Percentiles rank a stretch among this genome's conserved stretches.
Evolutionary conservation across 495 filamentous ascomycete species (phyloP).

Genomic region (Astrothelium subdiscretum): DNA sequence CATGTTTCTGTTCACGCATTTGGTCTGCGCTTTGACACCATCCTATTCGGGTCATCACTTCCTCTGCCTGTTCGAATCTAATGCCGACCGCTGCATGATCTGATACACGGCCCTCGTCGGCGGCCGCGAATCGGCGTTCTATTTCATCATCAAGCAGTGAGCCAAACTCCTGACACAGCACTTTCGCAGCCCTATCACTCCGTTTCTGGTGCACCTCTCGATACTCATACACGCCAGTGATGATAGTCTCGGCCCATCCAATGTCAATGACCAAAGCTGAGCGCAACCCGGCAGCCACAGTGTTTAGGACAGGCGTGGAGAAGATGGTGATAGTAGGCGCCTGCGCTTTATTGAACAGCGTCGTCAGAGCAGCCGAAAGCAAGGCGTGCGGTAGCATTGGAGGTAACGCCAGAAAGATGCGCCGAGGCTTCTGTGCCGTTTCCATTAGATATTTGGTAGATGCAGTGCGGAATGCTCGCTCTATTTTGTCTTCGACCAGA

Average conservation of each 20-base stretch:
- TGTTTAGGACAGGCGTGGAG: conserved; percentile 55
- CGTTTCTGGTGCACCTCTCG: conserved; percentile 57
- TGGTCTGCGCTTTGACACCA: conserved; percentile 45
- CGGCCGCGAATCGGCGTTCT: conserved; percentile 1
- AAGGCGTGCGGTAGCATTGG: conserved; percentile 68
- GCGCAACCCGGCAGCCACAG: conserved; percentile 70
- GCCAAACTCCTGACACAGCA: conserved; percentile 56
- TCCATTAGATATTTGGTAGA: conserved; percentile 67
- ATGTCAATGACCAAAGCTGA: conserved; percentile 75
- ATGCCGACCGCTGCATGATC: conserved; percentile 7
- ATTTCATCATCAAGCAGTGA: conserved; percentile 41
- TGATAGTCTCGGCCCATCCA: conserved; percentile 78
- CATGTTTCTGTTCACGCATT: neutral
- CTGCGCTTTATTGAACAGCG: conserved; percentile 68
- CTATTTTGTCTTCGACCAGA: conserved; percentile 77
- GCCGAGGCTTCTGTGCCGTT: conserved; percentile 61
- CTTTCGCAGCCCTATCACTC: conserved; percentile 61
- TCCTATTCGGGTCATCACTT: conserved; percentile 56
- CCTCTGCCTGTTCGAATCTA: conserved; percentile 66
- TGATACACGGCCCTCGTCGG: neutral
- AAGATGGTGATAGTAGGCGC: conserved; percentile 72
- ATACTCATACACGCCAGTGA: conserved; percentile 79
- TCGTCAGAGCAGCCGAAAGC: conserved; percentile 60
- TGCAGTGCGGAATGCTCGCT: conserved; percentile 71
- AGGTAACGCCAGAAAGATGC: conserved; percentile 60